Evolutionary conservation across 2,329 filamentous ascomycete species (phyloP).

Genomic region (Cercospora zeae-maydis): DNA sequence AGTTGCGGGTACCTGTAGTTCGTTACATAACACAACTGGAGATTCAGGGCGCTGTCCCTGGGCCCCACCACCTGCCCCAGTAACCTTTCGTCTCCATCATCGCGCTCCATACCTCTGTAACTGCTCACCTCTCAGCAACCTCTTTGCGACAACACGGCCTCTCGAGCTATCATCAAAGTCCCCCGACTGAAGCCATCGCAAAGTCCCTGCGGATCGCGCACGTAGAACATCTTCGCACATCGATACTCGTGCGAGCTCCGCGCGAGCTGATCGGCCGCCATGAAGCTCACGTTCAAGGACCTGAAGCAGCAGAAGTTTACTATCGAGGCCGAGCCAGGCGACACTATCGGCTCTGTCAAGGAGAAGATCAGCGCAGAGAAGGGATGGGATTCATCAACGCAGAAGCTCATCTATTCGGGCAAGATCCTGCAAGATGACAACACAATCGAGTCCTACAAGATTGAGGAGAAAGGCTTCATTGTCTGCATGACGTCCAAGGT

Average conservation of each 20-base stretch:
- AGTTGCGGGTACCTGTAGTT: too few species aligned
- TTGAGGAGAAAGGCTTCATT: constrained; percentile 98
- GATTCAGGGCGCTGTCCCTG: too few species aligned
- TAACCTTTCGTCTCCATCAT: constrained; percentile 2
- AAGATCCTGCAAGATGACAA: constrained; percentile 99
- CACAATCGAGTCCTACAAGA: constrained; percentile 93
- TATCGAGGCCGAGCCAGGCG: constrained; percentile 88
- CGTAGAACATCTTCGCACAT: not conserved
- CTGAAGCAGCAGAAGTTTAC: constrained; percentile 98
- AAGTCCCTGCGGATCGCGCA: not conserved
- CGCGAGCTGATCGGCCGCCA: constrained; percentile 33
- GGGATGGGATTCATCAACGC: constrained; percentile 83
- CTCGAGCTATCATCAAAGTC: not conserved
- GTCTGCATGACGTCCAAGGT: constrained; percentile 99
- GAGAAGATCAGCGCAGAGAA: constrained; percentile 88
- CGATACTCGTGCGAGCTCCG: not conserved
- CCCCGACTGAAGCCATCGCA: not conserved
- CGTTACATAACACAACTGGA: too few species aligned
- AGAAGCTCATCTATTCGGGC: constrained; percentile 98
- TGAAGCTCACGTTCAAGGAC: constrained; percentile 79
- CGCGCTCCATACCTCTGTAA: constrained; percentile 6
- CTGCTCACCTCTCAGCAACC: not conserved
- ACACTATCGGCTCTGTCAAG: constrained; percentile 87
- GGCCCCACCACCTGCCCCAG: not conserved
- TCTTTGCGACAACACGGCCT: not conserved